A percentile compares a stretch with the other conserved stretches of the same genome.
These are phyloP conservation scores for Populus hybrid DNA, from an alignment of 441 rosid genomes.

Conservation along the genomic window DNA sequence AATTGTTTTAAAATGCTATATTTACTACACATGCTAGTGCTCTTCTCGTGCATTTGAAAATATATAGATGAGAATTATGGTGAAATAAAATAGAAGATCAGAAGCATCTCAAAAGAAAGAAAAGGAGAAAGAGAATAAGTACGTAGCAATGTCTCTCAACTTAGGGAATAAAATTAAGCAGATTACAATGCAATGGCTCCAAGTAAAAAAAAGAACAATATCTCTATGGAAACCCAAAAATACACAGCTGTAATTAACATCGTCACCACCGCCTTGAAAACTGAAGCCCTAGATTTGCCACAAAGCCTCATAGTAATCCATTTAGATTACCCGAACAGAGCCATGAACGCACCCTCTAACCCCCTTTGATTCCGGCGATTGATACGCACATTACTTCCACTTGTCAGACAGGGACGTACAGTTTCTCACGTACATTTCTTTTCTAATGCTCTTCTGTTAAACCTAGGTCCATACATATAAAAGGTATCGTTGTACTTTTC, in stretches of 20 bases:
- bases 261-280: not conserved
- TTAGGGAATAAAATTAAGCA: not conserved
- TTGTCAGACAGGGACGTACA: slow-evolving; percentile 19
- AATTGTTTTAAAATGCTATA: not conserved
- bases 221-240: not conserved
- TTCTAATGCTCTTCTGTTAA: not conserved
- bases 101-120: not conserved
- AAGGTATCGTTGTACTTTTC: not conserved
- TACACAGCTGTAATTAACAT: slow-evolving; percentile 12
- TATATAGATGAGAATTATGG: not conserved
- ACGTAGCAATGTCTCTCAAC: not conserved
- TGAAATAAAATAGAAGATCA: not conserved
- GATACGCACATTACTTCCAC: slow-evolving; percentile 18
- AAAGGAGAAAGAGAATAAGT: not conserved
- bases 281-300: not conserved
- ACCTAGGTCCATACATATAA: not conserved
- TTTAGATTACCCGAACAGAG: slow-evolving; percentile 33
- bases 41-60: slow-evolving; percentile 1
- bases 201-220: too few relatives aligned
- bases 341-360: slow-evolving; percentile 16
- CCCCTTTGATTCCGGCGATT: slow-evolving; percentile 38
- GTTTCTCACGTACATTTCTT: not conserved
- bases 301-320: slow-evolving; percentile 4
- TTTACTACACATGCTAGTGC: not conserved
- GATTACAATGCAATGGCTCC: not conserved